Base-by-base conservation (phyloP, 306 rosid species). In the Macrotyloma uniflorum region DNA sequence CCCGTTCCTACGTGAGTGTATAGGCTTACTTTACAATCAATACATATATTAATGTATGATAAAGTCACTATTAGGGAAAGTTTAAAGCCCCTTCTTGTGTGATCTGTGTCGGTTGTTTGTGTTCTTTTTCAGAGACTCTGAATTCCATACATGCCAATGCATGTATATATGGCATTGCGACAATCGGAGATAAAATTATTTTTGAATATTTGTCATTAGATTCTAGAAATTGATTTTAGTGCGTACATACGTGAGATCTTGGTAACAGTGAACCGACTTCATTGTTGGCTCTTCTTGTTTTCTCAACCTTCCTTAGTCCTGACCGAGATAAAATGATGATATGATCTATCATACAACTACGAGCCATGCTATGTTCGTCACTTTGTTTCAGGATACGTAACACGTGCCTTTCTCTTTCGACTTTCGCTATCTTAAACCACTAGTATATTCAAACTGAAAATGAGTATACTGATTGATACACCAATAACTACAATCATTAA, bases 241-340 rank as follows among this genome's bases (percentile, higher is more conserved):
- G 66, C 79, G 0, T 14, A 26, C 45, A 8, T 58, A 61, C 67
- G 65, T 51, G 4, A 28, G 68, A 1, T 83, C 38, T 79, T 61
- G 87, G 79, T 68, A 42, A 43, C 1, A 26, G 76, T 65, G 76
- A 66, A 75, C 81, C 81, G 70, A 51, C 69, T 63, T 80, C 22
- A 24, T 79, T 28, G 10, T 51, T 40, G 47, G 36, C 40, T 51
- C 64, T 43, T 33, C 70, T 61, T 46, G 75, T 78, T 63, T 75
- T 76, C 72, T 19, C 67, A 70, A 64, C 79, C 79, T 73, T 33
- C 16, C 61, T 58, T 18, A 54, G 84, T 43, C 57, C 45, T 38
- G 28, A 36, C 15, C 67, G 12, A 59, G 20, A 59, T 64, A 32
- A 76, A 42, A 58, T 35, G 0, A 22, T 47, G 36, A 62, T 9